These are phyloP conservation scores for Podospora pseudoanserina DNA, from an alignment of 495 filamentous ascomycete genomes.

Conservation along the genomic window DNA sequence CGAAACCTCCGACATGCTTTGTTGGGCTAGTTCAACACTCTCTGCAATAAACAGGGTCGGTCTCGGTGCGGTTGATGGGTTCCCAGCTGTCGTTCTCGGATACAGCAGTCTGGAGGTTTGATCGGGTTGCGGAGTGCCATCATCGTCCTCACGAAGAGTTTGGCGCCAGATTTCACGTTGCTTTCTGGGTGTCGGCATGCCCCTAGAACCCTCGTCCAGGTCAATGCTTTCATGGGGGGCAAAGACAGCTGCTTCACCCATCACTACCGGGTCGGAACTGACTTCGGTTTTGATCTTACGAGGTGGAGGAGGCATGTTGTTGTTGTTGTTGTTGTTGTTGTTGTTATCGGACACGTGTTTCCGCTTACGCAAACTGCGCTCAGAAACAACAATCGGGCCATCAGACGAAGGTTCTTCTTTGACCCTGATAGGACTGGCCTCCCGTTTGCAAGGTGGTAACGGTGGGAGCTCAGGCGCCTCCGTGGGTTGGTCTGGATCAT, in stretches of 20 bases:
- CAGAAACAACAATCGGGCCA: slow-evolving; percentile 40
- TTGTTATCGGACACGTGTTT: slow-evolving; percentile 27
- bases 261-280: slow-evolving; percentile 38
- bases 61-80: neutral
- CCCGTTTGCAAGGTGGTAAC: slow-evolving; percentile 10
- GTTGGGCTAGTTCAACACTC: neutral
- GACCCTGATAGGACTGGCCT: slow-evolving; percentile 21
- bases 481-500: neutral
- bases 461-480: slow-evolving; percentile 27
- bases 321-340: slow-evolving; percentile 11
- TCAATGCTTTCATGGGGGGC: slow-evolving; percentile 60
- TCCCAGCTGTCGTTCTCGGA: neutral
- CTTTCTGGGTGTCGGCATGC: slow-evolving; percentile 63
- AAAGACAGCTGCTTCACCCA: slow-evolving; percentile 30
- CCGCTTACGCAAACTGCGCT: slow-evolving; percentile 42
- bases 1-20: neutral
- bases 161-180: slow-evolving; percentile 15
- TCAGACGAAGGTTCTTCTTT: slow-evolving; percentile 47
- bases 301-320: slow-evolving; percentile 6
- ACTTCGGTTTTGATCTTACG: slow-evolving; percentile 35
- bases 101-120: slow-evolving; percentile 2
- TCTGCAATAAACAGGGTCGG: slow-evolving; percentile 8
- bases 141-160: slow-evolving; percentile 1
- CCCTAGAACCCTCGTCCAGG: slow-evolving; percentile 59
- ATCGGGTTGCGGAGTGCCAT: neutral